phyloP scores from a whole-genome alignment of 2,329 filamentous ascomycete genomes.

The Colletotrichum tanaceti region DNA sequence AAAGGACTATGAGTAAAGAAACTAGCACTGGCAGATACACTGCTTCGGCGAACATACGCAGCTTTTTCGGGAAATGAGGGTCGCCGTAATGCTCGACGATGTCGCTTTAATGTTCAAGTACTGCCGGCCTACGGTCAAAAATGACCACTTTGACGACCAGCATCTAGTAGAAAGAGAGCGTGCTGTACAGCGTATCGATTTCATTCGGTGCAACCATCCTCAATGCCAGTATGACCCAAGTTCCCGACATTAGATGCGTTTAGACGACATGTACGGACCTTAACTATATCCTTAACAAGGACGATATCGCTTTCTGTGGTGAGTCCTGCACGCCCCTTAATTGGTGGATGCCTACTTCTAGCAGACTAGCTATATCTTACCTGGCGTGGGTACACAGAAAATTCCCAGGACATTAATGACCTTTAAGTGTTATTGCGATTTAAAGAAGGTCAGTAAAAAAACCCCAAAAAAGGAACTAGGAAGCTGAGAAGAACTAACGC shows the following conservation, averaged over 20 bases:
- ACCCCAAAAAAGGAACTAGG: background rate
- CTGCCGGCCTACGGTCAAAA: conserved; percentile 39
- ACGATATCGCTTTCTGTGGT: conserved; percentile 59
- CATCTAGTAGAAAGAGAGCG: conserved; percentile 41
- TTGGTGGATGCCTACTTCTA: conserved; percentile 16
- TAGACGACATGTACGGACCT: conserved; percentile 54
- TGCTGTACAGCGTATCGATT: conserved; percentile 35
- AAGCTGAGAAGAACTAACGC: conserved; percentile 44
- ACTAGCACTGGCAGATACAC: too few species aligned
- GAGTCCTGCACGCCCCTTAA: conserved; percentile 45
- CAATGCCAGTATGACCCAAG: conserved; percentile 36
- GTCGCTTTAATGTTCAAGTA: conserved; percentile 28
- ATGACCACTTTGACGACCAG: conserved; percentile 44
- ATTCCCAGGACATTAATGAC: conserved; percentile 67
- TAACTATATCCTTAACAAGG: conserved; percentile 60
- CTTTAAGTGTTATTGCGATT: conserved; percentile 58
- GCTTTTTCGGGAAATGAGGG: background rate
- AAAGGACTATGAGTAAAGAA: too few species aligned
- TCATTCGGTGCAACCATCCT: conserved; percentile 40
- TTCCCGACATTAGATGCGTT: conserved; percentile 8
- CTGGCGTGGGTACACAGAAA: conserved; percentile 52
- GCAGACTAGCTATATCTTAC: background rate
- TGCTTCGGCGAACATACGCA: background rate
- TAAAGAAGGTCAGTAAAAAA: conserved; percentile 43
- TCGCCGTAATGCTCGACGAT: background rate